Base-by-base conservation (phyloP, 192 early-diverging fungal genomes). In the Umbelopsis isabellina region DNA sequence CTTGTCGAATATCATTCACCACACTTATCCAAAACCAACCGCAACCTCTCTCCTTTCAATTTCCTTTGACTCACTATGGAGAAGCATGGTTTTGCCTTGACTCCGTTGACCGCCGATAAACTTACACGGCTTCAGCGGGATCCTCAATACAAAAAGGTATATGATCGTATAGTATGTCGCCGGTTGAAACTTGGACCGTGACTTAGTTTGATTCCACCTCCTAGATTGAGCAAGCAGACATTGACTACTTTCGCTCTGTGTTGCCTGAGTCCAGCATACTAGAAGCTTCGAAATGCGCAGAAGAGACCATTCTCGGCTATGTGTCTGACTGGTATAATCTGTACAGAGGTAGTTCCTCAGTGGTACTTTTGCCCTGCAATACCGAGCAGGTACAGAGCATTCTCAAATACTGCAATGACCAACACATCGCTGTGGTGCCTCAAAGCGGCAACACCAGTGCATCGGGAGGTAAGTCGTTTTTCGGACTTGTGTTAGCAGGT, bases 381-480 rank as follows among this genome's bases (percentile, higher is more conserved):
- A 89, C 91, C 0, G 71, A 87, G 30, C 87, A 97, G 71, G 92
- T 98, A 10, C 85, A 90, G 1, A 71, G 83, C 33, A 86, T 97
- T 12, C 75, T 96, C 25, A 80, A 79, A 48, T 94, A 98, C 78
- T 97, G 95, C 84, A 90, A 93, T 70, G 82, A 84, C 6, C 74
- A 94, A 12, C 72, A 76, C 30, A 76, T 98, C n/a, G 95, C 96
- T 1, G 90, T 98, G 22, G 92, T 94, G 10, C 95, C 96, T 25
- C 96, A 98, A 79, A 94, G 96, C 64, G 96, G 96, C 44, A 98
- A 98, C 80, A 98, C 94, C 1, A 93, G 94, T 22, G 68, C 68
- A 15, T 83, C 95, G 25, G 96, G 95, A 44, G 96, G 68, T 74
- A 52, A 47, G 16, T 50, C 27, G 25, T 16, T 27, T 22, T 37